Evolutionary conservation across 164 flowering plant genomes (phyloP).

Genomic region (Sedum album): DNA sequence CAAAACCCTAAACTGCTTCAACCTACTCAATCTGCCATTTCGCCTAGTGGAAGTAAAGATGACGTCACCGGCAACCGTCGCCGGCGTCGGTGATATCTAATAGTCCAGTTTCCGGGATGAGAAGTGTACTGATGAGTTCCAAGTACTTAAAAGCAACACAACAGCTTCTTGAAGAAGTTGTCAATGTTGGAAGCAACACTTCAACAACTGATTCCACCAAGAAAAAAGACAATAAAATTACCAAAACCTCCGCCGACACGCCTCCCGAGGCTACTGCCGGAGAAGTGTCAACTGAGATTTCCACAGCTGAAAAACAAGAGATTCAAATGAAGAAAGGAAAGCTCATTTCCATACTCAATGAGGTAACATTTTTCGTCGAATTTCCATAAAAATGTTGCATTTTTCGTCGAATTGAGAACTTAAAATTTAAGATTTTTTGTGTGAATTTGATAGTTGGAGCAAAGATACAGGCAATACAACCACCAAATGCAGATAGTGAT

Average conservation of each 20-base stretch:
- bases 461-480: conserved; percentile 90
- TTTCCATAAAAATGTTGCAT: not conserved
- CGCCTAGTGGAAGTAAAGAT: conserved; percentile 32
- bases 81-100: conserved; percentile 58
- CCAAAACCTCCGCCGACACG: not conserved
- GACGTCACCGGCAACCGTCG: conserved; percentile 37
- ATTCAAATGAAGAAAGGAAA: conserved; percentile 98
- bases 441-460: conserved; percentile 65
- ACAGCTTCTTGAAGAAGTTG: conserved; percentile 82
- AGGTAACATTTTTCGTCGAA: conserved; percentile 32
- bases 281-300: conserved; percentile 42
- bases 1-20: conserved; percentile 32
- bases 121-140: conserved; percentile 66
- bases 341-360: conserved; percentile 88
- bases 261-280: not conserved
- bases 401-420: not conserved
- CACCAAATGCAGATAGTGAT: conserved; percentile 89
- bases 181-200: conserved; percentile 50
- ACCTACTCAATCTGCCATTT: conserved; percentile 18
- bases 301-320: conserved; percentile 80
- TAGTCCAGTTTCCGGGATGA: conserved; percentile 43
- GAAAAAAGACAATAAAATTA: conserved; percentile 6
- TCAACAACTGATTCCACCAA: conserved; percentile 23
- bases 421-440: not conserved
- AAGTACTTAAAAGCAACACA: conserved; percentile 89